Percentiles rank a stretch among this genome's conserved stretches.
These are phyloP conservation scores for Shiraia sp. DNA, from an alignment of 2,329 filamentous ascomycete species.

Conservation along the genomic window DNA sequence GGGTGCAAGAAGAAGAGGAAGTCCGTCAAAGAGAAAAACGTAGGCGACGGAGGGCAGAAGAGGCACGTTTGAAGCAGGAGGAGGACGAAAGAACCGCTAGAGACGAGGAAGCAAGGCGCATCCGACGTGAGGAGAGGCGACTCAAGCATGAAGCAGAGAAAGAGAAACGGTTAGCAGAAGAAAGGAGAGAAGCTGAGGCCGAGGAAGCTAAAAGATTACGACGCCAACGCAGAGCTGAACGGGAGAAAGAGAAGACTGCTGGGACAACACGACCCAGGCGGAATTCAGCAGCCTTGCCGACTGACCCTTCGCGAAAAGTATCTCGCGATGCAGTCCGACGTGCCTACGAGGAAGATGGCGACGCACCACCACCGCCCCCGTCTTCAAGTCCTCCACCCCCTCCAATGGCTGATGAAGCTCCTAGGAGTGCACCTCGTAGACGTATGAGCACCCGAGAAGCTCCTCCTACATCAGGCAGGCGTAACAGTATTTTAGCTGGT, in stretches of 20 bases:
- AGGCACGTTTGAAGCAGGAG: conserved; percentile 15
- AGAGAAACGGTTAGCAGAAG: conserved; percentile 18
- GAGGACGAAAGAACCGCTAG: conserved; percentile 24
- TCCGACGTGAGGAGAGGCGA: conserved; percentile 31
- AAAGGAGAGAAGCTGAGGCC: conserved; percentile 16
- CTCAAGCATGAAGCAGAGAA: conserved; percentile 32
- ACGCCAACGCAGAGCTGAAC: conserved; percentile 30
- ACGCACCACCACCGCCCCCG: conserved; percentile 2
- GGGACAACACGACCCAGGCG: conserved; percentile 13
- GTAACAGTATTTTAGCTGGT: conserved; percentile 37
- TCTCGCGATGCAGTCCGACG: conserved; percentile 32
- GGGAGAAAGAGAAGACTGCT: conserved; percentile 27
- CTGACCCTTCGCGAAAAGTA: conserved; percentile 27
- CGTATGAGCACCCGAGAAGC: conserved; percentile 33
- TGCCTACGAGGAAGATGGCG: conserved; percentile 19
- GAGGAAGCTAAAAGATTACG: conserved; percentile 26
- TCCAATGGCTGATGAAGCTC: conserved; percentile 22
- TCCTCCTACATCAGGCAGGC: conserved; percentile 22
- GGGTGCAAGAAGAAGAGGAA: conserved; percentile 28
- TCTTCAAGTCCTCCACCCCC: conserved; percentile 13
- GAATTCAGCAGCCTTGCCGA: conserved; percentile 14
- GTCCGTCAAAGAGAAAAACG: conserved; percentile 26
- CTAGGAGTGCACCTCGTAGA: conserved; percentile 27
- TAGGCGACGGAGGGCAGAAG: conserved; percentile 30
- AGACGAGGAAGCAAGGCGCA: conserved; percentile 34